Evolutionary conservation across 2,329 filamentous ascomycete genomes (phyloP), one percentile per base, ranked within the genome.

Genomic region (Trichoderma hamatum): DNA sequence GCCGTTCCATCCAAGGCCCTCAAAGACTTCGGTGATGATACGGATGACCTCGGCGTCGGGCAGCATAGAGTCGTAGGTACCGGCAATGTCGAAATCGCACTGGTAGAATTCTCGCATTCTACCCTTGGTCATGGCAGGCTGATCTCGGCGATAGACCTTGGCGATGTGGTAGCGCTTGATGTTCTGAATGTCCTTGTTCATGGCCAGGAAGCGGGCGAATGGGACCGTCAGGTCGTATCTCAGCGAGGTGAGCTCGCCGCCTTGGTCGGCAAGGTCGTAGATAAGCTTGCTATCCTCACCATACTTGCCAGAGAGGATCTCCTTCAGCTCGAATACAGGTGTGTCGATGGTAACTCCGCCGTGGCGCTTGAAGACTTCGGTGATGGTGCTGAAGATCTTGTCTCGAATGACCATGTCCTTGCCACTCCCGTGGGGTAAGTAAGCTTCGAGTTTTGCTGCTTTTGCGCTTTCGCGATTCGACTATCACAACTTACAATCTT

Each of bases 71-170:
- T 97, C 95, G 82, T 93, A 96, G 52, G 83, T 84, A 71, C 94
- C 94, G 14, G 94, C 94, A 81, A 97, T 95, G 78, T 97, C 94
- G 77, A 97, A 96, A 82, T 98, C 95, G 83, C 94, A 97, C 81
- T 97, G 94, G 83, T 96, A 97, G 81, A 97, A 97, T 81, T 97
- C 95, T 76, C 95, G 88, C 91, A 97, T 96, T 66, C 94, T 89
- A 63, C 94, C 95, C 79, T 96, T 96, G 71, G 91, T 92, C 82
- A 97, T 93, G 71, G 93, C 78, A 14, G 81, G 81, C 71, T 82
- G 81, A 69, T 82, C 81, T 74, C 81, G 74, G 59, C 82, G 80
- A 77, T 83, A 83, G 72, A 97, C 94, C 83, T 97, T 97, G 74
- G 93, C 94, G 74, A 98, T 94, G 82, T 97, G 94, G 80, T 97